These are phyloP conservation scores for Coprinopsis sp. DNA, from an alignment of 768 basidiomycete genomes.

Conservation along the genomic window DNA sequence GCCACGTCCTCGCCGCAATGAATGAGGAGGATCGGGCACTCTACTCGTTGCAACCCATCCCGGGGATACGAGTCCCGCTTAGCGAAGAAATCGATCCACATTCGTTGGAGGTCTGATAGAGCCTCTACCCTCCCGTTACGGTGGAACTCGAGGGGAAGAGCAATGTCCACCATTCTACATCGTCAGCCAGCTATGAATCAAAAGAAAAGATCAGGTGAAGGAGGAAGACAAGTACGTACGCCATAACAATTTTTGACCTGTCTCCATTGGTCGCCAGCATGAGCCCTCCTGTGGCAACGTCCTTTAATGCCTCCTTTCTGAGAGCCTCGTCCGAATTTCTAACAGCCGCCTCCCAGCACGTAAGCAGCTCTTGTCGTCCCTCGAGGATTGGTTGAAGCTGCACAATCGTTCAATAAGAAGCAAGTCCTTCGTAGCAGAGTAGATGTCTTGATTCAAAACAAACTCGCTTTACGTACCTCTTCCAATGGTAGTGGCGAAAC, in stretches of 20 bases:
- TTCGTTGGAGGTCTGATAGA: conserved; percentile 17
- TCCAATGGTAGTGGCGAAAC: conserved; percentile 29
- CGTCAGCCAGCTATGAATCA: too few species aligned
- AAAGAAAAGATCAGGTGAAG: too few species aligned
- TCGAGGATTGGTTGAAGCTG: conserved; percentile 25
- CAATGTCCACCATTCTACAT: conserved; percentile 7
- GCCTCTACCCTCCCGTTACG: conserved; percentile 16
- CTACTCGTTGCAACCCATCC: conserved; percentile 13
- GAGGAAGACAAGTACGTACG: conserved; percentile 15
- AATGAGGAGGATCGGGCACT: conserved; percentile 25
- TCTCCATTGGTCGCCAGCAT: conserved; percentile 20
- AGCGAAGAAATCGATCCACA: conserved; percentile 7
- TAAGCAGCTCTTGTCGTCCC: conserved; percentile 25
- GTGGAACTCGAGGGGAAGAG: conserved; percentile 11
- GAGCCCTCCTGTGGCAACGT: conserved; percentile 17
- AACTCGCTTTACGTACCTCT: conserved; percentile 29
- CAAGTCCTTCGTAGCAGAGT: conserved; percentile 2
- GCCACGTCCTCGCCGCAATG: conserved; percentile 27
- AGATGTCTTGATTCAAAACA: conserved; percentile 10
- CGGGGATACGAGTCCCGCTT: not conserved
- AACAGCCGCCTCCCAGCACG: conserved; percentile 21
- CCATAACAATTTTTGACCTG: conserved; percentile 12
- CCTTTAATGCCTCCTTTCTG: conserved; percentile 12
- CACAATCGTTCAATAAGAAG: not conserved
- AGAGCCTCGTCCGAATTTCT: conserved; percentile 8